Conservation (phyloP, 2,329 filamentous ascomycete species). For the Fusarium luffae region DNA sequence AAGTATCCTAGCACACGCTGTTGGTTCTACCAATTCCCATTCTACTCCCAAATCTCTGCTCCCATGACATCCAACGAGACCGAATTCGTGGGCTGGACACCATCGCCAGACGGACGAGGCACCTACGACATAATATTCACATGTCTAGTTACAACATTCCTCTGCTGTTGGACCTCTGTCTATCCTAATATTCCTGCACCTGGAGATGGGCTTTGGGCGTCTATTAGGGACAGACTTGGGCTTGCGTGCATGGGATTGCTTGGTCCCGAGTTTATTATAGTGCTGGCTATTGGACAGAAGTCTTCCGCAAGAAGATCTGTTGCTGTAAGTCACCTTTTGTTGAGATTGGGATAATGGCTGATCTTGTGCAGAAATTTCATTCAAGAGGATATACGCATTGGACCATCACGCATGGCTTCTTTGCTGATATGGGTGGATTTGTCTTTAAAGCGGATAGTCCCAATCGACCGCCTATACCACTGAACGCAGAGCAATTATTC, state of each 20-base stretch:
- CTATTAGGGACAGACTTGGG: conserved; percentile 11
- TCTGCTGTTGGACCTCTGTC: conserved; percentile 27
- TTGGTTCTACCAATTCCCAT: not conserved
- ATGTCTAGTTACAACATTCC: conserved; percentile 15
- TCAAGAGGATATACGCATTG: not conserved
- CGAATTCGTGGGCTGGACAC: conserved; percentile 17
- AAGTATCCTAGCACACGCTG: not conserved
- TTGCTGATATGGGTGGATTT: conserved; percentile 29
- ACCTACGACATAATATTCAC: conserved; percentile 26
- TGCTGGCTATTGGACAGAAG: conserved; percentile 16
- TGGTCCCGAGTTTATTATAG: conserved; percentile 19
- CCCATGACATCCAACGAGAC: not conserved
- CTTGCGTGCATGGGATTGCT: conserved; percentile 22
- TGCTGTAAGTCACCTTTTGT: not conserved
- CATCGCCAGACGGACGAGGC: conserved; percentile 19
- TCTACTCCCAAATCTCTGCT: not conserved
- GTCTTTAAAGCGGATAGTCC: not conserved
- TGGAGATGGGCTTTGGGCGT: not conserved
- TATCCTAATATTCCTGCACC: conserved; percentile 18
- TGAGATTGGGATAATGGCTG: no score
- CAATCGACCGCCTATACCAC: not conserved
- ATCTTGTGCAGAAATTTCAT: conserved; percentile 5
- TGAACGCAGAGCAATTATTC: conserved; percentile 28
- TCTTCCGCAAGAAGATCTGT: conserved; percentile 23
- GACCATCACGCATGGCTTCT: conserved; percentile 23